These are phyloP conservation scores for Fusarium hainanense DNA, from an alignment of 2,329 filamentous ascomycete genomes.

Conservation along the genomic window DNA sequence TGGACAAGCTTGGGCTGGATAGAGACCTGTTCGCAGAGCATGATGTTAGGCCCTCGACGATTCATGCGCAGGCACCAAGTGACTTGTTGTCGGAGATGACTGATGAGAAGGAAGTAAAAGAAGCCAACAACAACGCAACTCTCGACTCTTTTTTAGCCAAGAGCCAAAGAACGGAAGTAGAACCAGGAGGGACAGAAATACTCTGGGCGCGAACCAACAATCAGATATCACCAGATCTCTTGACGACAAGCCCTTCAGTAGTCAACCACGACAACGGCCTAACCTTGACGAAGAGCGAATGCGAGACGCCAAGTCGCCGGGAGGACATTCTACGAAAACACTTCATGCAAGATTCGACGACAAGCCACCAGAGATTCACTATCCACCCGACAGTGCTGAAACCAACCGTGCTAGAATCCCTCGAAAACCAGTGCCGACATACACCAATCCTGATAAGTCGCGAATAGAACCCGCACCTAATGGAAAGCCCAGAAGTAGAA, in stretches of 20 bases:
- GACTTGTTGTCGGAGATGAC: background rate
- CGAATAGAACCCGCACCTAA: slow-evolving; percentile 30
- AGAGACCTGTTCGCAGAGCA: background rate
- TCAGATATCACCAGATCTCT: slow-evolving; percentile 6
- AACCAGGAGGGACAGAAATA: slow-evolving; percentile 26
- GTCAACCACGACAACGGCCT: slow-evolving; percentile 10
- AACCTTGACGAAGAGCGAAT: slow-evolving; percentile 9
- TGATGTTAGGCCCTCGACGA: background rate
- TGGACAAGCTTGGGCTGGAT: slow-evolving; percentile 9
- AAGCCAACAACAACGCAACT: background rate
- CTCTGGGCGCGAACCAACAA: slow-evolving; percentile 14
- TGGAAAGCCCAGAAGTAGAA: background rate
- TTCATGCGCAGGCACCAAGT: background rate
- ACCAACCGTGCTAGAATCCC: slow-evolving; percentile 4
- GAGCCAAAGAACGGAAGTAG: slow-evolving; percentile 19
- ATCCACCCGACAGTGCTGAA: slow-evolving; percentile 4
- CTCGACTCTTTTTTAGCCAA: slow-evolving; percentile 55
- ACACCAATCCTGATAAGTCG: background rate
- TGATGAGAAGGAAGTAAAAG: slow-evolving; percentile 8
- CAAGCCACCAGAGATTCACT: slow-evolving; percentile 17
- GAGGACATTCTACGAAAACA: slow-evolving; percentile 1
- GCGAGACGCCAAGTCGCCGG: background rate
- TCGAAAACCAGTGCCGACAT: slow-evolving; percentile 16
- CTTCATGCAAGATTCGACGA: slow-evolving; percentile 29
- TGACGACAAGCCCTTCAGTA: background rate